Base-by-base conservation (phyloP, 2,329 filamentous ascomycete genomes). In the Lecanicillium sp. region DNA sequence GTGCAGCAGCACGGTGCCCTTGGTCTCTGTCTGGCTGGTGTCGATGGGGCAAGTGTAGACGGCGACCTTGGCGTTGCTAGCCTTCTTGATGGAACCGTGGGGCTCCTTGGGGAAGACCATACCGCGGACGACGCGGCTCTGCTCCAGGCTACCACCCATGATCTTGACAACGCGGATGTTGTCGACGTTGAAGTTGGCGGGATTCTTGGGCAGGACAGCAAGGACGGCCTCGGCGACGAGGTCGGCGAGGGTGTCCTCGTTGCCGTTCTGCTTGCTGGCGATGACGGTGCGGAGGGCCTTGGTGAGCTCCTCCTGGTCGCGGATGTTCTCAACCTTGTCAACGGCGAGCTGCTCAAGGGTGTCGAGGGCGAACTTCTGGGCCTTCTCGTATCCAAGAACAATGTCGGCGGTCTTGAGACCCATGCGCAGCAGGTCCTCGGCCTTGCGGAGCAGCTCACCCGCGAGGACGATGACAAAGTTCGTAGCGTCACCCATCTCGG, bases 111-210 rank as follows among this genome's bases (percentile, higher is more conserved):
- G 85, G 65, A 98, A 97, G 44, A 98, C 94, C 93, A 98, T 98
- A 56, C 93, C 93, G 77, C 87, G 94, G 52, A 98, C 86, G 12
- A 98, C 91, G 56, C 82, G 84, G 67, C 90, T 95, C 73, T 98
- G 90, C 62, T 94, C 88, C 63, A 98, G 74, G 65, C 86, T 90
- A 55, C 93, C 91, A 59, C 93, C 93, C 91, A 98, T 97, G 62
- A 98, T 98, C 79, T 98, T 98, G 60, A 98, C 94, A 50, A 98
- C 94, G 52, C 93, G 87, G 60, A 98, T 85, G 68, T 98, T 98
- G 75, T 98, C 93, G 55, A 98, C 90, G 70, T 96, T 98, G 79
- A 98, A 98, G 72, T 94, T 90, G 65, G 78, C 72, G 19, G 93
- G 87, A 72, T 96, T 95, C 76, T 96, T 96, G 57, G 94, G 93